phyloP scores from a whole-genome alignment of 306 rosid species.

The Trifolium subterraneum region DNA sequence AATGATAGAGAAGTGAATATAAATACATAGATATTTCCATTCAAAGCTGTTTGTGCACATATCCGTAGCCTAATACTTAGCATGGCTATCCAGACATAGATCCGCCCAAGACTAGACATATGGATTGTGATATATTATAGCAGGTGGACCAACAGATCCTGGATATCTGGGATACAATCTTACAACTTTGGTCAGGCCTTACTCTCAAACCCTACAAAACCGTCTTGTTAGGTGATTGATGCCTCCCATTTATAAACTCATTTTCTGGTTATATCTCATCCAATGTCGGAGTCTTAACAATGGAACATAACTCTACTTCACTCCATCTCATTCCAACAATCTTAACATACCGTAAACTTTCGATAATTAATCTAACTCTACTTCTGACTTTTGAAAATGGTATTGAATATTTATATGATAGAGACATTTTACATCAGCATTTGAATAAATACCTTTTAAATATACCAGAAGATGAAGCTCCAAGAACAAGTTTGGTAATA shows the following conservation, averaged over 20 bases:
- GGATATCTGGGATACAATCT: no score
- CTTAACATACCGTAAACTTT: background rate
- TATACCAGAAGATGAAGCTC: conserved; percentile 75
- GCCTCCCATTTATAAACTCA: no score
- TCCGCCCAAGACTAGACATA: no score
- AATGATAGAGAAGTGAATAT: conserved; percentile 2
- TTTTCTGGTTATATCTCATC: no score
- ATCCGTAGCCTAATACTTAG: background rate
- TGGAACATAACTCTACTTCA: background rate
- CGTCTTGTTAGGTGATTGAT: background rate
- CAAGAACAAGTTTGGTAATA: conserved; percentile 73
- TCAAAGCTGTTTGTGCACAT: background rate
- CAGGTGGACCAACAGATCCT: no score
- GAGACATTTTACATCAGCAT: background rate
- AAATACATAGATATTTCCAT: no score
- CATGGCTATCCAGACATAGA: no score
- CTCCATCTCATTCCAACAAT: background rate
- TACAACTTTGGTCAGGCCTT: no score
- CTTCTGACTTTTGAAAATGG: no score
- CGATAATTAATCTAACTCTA: background rate
- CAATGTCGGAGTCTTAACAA: background rate
- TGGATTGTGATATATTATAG: no score
- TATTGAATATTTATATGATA: no score
- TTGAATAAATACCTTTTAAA: conserved; percentile 66
- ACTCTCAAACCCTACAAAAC: background rate